phyloP scores from a whole-genome alignment of 345 rosid genomes.

The Euphorbia lathyris region DNA sequence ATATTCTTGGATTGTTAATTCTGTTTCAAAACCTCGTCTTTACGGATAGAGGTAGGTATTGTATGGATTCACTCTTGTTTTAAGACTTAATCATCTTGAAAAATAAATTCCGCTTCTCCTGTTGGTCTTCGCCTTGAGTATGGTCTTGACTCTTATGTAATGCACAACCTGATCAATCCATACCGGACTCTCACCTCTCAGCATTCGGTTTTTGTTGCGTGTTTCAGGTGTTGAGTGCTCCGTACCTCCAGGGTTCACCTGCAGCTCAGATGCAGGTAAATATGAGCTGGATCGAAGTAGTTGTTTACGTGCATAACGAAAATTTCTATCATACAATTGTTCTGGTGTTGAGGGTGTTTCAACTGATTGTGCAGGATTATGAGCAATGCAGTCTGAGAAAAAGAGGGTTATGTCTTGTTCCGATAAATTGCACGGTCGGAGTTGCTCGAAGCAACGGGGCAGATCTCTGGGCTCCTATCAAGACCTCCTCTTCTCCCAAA shows the following conservation, averaged over 20 bases:
- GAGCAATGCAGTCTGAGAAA: conserved; percentile 59
- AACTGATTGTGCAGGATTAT: conserved; percentile 47
- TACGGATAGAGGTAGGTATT: too few relatives aligned
- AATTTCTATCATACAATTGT: too few relatives aligned
- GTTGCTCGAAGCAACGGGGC: conserved; percentile 91
- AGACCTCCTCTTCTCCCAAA: conserved; percentile 62
- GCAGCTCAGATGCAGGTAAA: conserved; percentile 52
- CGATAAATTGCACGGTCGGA: conserved; percentile 64
- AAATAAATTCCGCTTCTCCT: neutral
- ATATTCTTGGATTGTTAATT: neutral
- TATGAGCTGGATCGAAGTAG: conserved; percentile 14
- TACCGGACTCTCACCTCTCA: conserved; percentile 4
- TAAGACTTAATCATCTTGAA: neutral
- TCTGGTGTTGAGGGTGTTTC: too few relatives aligned
- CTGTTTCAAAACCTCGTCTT: neutral
- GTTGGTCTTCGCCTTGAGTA: neutral
- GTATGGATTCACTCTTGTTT: neutral
- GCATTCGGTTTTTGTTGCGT: conserved; percentile 16
- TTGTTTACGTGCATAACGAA: too few relatives aligned
- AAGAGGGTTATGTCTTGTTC: conserved; percentile 86
- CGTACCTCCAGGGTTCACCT: conserved; percentile 69
- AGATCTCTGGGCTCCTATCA: conserved; percentile 94
- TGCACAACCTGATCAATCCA: neutral
- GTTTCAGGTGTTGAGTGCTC: conserved; percentile 88
- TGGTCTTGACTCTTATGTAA: neutral